Base-by-base conservation (phyloP, 2,329 filamentous ascomycete genomes). In the Colletotrichum abscissum region DNA sequence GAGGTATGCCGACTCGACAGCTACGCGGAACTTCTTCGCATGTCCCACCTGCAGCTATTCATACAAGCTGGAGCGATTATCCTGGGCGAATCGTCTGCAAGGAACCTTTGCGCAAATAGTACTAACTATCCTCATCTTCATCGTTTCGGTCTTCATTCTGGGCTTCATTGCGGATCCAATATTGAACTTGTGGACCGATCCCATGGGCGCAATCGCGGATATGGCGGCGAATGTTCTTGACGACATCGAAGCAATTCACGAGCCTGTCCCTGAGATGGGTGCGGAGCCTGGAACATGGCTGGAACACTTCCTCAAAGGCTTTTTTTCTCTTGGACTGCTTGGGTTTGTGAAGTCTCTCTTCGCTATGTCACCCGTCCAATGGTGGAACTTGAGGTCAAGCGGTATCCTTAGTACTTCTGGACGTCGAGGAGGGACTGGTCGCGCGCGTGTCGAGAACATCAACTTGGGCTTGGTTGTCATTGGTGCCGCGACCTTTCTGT, bases 101-200 rank as follows among this genome's bases (percentile, higher is more conserved):
- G 94, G 91, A 84, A 88, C 88, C 76, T 81, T 89, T 68, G 87
- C 93, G 5, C 93, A 97, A 79, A 84, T 94, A 35, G 80, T 84
- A 1, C 85, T 98, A 77, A 98, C 96, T 0, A 76, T 94, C 2
- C 63, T 87, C 24, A 93, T 98, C 75, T 89, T 98, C 76, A 70
- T 95, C 46, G 74, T 92, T 56, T 88, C 92, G 64, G 88, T 98
- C 30, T 98, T 98, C 79, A 52, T 94, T 0, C 90, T 98, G 69
- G 97, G 97, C 55, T 98, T 98, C 78, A 84, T 98, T 76, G 96
- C 95, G 73, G 95, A 98, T 82, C 95, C 95, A 1, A 94, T 98
- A 73, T 92, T 98, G 81, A 94, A 95, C 77, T 85, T 98, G 33
- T 98, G 96, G 86, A 84, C 96, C 67, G 95, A 98, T 79, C 95